Percentiles rank a stretch among this genome's conserved stretches.
These are phyloP conservation scores for Penicillium sp. DNA, from an alignment of 2,329 filamentous ascomycete species.

Conservation along the genomic window DNA sequence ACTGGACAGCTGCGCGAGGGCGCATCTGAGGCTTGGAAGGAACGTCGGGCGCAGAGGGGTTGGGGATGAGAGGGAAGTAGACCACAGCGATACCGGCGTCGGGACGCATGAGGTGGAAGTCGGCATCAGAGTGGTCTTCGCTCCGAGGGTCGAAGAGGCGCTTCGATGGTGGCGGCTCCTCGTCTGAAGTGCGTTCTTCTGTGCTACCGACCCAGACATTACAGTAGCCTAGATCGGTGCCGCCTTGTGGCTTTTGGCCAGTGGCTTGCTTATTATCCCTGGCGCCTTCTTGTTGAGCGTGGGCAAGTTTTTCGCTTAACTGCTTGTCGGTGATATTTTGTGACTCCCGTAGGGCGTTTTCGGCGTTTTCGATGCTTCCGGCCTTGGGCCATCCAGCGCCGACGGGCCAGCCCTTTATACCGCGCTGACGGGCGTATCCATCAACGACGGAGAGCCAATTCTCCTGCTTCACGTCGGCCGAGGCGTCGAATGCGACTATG, in stretches of 20 bases:
- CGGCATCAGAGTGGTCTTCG: conserved; percentile 59
- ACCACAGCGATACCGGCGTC: conserved; percentile 84
- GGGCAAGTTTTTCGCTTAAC: conserved; percentile 63
- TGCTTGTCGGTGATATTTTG: conserved; percentile 62
- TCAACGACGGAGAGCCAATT: conserved; percentile 95
- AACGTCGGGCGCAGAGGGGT: conserved; percentile 53
- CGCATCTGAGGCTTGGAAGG: conserved; percentile 25
- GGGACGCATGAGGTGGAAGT: conserved; percentile 71
- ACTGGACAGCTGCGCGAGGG: conserved; percentile 23
- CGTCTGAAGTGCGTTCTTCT: conserved; percentile 64
- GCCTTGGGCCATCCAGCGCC: conserved; percentile 88
- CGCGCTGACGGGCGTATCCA: conserved; percentile 86
- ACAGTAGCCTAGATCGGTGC: conserved; percentile 76
- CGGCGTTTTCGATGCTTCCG: conserved; percentile 61
- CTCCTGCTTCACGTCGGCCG: conserved; percentile 86
- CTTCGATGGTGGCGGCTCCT: conserved; percentile 57
- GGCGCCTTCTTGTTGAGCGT: conserved; percentile 51
- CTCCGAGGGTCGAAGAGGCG: conserved; percentile 49
- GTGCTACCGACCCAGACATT: conserved; percentile 92
- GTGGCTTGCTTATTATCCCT: not conserved
- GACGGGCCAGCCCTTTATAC: conserved; percentile 90
- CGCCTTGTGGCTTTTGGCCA: conserved; percentile 22
- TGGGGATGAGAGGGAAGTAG: conserved; percentile 87
- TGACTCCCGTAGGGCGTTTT: conserved; percentile 67
- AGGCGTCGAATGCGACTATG: conserved; percentile 89